Base-by-base conservation (phyloP, 768 basidiomycete species). In the Fibroporia radiculosa region DNA sequence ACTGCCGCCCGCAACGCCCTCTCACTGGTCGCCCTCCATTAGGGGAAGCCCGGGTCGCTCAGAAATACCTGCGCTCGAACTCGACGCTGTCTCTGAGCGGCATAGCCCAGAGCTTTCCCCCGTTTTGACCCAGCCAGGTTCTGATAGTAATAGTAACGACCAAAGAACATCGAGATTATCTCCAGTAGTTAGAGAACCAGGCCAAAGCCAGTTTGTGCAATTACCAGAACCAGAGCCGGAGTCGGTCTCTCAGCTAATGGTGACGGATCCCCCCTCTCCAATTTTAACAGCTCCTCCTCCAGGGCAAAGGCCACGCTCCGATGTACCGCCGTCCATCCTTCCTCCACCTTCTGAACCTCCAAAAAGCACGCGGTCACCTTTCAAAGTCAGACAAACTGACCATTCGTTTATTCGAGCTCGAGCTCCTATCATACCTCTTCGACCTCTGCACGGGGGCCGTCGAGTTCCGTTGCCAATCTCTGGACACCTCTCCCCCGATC, bases 11-110 rank as follows among this genome's bases (percentile, higher is more conserved):
- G 39, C 19, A 13, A 45, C 51, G 1, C 54, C 54, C 1, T 55
- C 54, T 16, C 24, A 50, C 5, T 55, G 54, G 54, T 52, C 51
- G 6, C 49, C 51, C 6, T 55, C 53, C 0, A 31, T 43, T 7
- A 26, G 31, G 23, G 53, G 45, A 10, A 49, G 48, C 25, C 39
- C 49, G 4, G 7, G 19, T 25, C 4, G 7, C 24, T 6, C 5
- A 25, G 3, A 6, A 13, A 7, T 12, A 6, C 6, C 24, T 28
- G 6, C n/a, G 14, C 16, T 33, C 23, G 6, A 18, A 28, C 22
- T 19, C 3, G 14, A 20, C 35, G 40, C 16, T 52, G 46, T 4
- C 41, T 35, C 2, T 42, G 41, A n/a, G 48, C 47, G 31, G 51
- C 42, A 4, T 42, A 52, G 13, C 14, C 18, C 2, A 38, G 36